phyloP scores from a whole-genome alignment of 2,329 filamentous ascomycete species.

The Blastomyces silverae region DNA sequence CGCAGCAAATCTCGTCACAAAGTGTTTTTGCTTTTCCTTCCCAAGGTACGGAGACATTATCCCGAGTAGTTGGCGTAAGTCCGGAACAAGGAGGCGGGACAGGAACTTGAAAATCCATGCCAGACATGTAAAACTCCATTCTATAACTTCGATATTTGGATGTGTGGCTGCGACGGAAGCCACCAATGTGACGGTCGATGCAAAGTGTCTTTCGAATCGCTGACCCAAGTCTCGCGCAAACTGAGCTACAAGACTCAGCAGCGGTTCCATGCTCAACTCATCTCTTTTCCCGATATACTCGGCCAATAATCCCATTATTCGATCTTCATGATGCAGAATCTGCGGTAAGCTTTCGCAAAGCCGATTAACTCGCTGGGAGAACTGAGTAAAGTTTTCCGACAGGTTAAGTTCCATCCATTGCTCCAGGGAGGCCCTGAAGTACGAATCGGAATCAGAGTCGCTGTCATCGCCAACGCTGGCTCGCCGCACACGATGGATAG shows the following conservation, averaged over 20 bases:
- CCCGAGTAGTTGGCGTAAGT: constrained; percentile 76
- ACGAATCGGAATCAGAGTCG: constrained; percentile 69
- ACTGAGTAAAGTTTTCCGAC: constrained; percentile 69
- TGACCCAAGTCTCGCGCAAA: constrained; percentile 90
- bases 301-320: constrained; percentile 71
- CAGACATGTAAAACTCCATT: constrained; percentile 92
- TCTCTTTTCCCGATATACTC: constrained; percentile 72
- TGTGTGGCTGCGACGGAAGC: constrained; percentile 70
- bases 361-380: constrained; percentile 66
- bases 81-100: constrained; percentile 74
- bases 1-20: constrained; percentile 86
- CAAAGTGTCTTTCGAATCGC: constrained; percentile 83
- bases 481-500: constrained; percentile 78
- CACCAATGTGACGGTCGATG: constrained; percentile 65
- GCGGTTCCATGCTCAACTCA: constrained; percentile 71
- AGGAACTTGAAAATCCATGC: constrained; percentile 98
- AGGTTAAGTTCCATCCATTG: constrained; percentile 92
- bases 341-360: constrained; percentile 86
- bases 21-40: constrained; percentile 70
- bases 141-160: constrained; percentile 78
- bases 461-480: constrained; percentile 74
- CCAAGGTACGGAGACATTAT: constrained; percentile 79
- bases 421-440: constrained; percentile 73
- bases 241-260: constrained; percentile 80
- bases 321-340: constrained; percentile 81